Conservation (phyloP, 371 early-diverging fungal species). For the Lichtheimia corymbifera region DNA sequence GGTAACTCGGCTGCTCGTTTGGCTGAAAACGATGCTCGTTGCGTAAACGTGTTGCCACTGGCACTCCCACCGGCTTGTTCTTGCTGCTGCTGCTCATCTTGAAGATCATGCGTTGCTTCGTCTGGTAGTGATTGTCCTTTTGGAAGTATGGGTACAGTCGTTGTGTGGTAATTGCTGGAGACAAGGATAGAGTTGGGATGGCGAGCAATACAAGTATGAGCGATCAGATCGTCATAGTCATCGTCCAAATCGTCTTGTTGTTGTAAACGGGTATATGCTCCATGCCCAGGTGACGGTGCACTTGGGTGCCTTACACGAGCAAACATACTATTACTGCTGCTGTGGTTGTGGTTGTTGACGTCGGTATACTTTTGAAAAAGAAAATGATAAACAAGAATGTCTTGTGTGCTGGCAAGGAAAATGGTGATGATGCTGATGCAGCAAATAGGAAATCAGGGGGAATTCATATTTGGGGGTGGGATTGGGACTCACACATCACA, state of each 20-base stretch:
- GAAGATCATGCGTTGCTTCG: too few relatives aligned
- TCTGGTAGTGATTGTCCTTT: constrained; percentile 10
- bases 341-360: not conserved
- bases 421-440: not conserved
- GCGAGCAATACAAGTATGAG: constrained; percentile 19
- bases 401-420: not conserved
- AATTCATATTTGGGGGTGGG: not conserved
- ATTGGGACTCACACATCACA: too few relatives aligned
- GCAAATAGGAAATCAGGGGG: not conserved
- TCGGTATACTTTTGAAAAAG: not conserved
- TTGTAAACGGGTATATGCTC: constrained; percentile 32
- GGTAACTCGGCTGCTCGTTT: constrained; percentile 26
- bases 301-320: constrained; percentile 18
- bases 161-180: constrained; percentile 26
- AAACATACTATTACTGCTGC: constrained; percentile 20
- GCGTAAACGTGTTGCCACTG: constrained; percentile 19
- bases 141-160: constrained; percentile 28
- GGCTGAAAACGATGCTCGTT: constrained; percentile 26
- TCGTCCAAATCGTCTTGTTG: constrained; percentile 44
- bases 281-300: constrained; percentile 14
- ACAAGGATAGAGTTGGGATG: constrained; percentile 44
- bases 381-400: not conserved
- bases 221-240: constrained; percentile 25
- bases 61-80: not conserved
- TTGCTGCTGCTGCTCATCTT: not conserved